Conservation (phyloP, 768 basidiomycete genomes). For the Leccinum fibrillosum region DNA sequence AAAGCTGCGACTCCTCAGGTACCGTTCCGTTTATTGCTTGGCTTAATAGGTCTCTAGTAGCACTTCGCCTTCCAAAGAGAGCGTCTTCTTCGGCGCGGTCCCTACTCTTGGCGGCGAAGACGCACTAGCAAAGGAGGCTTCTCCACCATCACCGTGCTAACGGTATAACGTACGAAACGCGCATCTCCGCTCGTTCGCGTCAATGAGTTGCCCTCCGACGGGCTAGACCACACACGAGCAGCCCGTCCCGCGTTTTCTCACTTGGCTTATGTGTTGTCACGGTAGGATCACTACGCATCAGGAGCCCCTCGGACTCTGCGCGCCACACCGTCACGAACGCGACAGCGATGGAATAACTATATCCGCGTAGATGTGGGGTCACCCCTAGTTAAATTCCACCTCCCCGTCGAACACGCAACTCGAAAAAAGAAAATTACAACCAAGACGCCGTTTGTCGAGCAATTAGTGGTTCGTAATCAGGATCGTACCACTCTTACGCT, state of each 20-base stretch:
- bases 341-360: conserved; percentile 9
- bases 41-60: conserved; percentile 1
- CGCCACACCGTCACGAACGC: neutral
- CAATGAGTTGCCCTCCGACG: conserved; percentile 1
- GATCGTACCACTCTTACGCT: conserved; percentile 6
- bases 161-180: conserved; percentile 16
- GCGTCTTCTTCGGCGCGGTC: conserved; percentile 8
- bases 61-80: conserved; percentile 16
- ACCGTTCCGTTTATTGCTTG: neutral
- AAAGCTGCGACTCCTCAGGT: neutral
- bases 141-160: conserved; percentile 11
- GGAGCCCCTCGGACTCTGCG: neutral
- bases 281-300: neutral
- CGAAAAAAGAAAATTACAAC: conserved; percentile 9
- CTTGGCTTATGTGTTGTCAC: conserved; percentile 6
- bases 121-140: conserved; percentile 3
- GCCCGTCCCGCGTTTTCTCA: neutral
- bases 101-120: conserved; percentile 7
- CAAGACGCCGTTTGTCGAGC: conserved; percentile 16
- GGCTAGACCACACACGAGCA: neutral
- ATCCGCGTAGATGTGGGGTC: neutral
- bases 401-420: conserved; percentile 2
- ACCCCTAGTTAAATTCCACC: neutral
- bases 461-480: neutral
- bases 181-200: conserved; percentile 6